Percentiles rank a stretch among this genome's conserved stretches.
Conservation (phyloP, 148 eudicot species). For the Chenopodium album region DNA sequence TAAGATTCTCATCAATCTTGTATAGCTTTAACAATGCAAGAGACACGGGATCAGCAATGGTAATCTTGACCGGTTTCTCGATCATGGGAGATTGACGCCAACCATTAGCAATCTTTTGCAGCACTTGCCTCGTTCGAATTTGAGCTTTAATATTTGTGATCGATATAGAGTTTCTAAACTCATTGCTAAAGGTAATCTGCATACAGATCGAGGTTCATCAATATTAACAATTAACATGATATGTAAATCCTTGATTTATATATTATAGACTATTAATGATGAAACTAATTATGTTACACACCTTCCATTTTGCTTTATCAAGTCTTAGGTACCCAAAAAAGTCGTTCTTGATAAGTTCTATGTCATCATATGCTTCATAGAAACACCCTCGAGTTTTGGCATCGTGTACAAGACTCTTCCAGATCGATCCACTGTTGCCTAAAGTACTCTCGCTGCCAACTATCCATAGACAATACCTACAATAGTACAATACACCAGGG, state of each 20-base stretch:
- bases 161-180: slow-evolving; percentile 33
- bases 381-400: slow-evolving; percentile 41
- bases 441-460: slow-evolving; percentile 47
- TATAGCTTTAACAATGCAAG: slow-evolving; percentile 19
- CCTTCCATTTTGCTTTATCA: slow-evolving; percentile 51
- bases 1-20: slow-evolving; percentile 19
- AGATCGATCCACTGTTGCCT: slow-evolving; percentile 37
- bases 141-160: slow-evolving; percentile 15
- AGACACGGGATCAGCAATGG: not conserved
- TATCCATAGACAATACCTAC: slow-evolving; percentile 53
- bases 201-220: not conserved
- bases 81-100: slow-evolving; percentile 24
- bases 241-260: not conserved
- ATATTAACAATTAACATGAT: not conserved
- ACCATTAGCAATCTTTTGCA: slow-evolving; percentile 42
- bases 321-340: slow-evolving; percentile 26
- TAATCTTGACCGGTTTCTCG: not conserved
- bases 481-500: slow-evolving; percentile 12
- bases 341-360: slow-evolving; percentile 17
- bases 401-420: slow-evolving; percentile 36
- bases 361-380: slow-evolving; percentile 26
- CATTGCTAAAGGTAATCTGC: slow-evolving; percentile 39
- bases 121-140: slow-evolving; percentile 30
- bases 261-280: not conserved
- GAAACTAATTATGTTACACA: not conserved